Percentiles rank a stretch among this genome's conserved stretches.
These are phyloP conservation scores for Athelia psychrophila DNA, from an alignment of 1,284 basidiomycete species.

Conservation along the genomic window DNA sequence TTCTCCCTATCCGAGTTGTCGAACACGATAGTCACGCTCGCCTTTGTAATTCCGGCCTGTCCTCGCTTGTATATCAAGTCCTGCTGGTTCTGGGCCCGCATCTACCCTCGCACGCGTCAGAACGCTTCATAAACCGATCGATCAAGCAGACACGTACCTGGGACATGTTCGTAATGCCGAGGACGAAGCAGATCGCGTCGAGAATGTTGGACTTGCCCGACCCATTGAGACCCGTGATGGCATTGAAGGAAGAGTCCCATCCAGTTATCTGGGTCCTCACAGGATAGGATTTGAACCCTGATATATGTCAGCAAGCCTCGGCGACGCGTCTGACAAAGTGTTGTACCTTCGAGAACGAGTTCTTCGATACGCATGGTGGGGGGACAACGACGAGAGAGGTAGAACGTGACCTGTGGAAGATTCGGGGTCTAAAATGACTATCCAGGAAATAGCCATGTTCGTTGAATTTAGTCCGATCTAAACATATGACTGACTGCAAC, in stretches of 20 bases:
- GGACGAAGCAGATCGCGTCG: conserved; percentile 95
- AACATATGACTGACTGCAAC: no score
- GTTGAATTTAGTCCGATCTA: no score
- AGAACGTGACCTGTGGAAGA: no score
- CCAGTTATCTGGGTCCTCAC: conserved; percentile 93
- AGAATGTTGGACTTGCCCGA: conserved; percentile 97
- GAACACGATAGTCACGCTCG: conserved; percentile 98
- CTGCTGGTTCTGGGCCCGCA: conserved; percentile 94
- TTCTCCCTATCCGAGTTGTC: conserved; percentile 94
- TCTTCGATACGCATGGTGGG: conserved; percentile 76
- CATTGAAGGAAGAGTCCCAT: conserved; percentile 96
- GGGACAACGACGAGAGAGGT: not conserved
- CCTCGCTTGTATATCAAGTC: conserved; percentile 99
- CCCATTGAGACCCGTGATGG: conserved; percentile 95
- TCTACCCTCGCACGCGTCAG: conserved; percentile 43
- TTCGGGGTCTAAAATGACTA: no score
- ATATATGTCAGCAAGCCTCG: not conserved
- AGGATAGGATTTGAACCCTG: conserved; percentile 96
- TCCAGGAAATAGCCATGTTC: no score
- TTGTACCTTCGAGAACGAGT: conserved; percentile 71
- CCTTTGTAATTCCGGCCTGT: conserved; percentile 96
- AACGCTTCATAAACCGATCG: not conserved
- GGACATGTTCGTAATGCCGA: conserved; percentile 94
- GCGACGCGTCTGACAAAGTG: conserved; percentile 3
- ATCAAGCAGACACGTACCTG: conserved; percentile 46